A percentile compares a stretch with the other conserved stretches of the same genome.
These are phyloP conservation scores for Colletotrichum sp. DNA, from an alignment of 2,329 filamentous ascomycete species.

Conservation along the genomic window DNA sequence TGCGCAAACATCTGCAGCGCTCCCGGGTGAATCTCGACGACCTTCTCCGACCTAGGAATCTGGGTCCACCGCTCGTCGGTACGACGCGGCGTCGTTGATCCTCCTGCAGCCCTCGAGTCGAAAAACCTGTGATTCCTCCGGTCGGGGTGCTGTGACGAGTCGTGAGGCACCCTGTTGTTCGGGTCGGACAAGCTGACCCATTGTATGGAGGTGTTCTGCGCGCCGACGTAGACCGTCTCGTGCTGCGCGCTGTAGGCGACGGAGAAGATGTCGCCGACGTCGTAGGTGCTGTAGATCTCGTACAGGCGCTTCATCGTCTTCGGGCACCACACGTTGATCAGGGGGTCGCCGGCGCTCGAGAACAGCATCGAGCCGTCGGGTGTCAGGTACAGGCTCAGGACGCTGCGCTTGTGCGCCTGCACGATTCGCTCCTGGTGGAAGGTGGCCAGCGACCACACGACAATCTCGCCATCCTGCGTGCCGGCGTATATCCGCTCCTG, in stretches of 20 bases:
- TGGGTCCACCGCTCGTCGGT: constrained; percentile 62
- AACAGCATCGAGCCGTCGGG: constrained; percentile 79
- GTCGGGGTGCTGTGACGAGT: constrained; percentile 73
- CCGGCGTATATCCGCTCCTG: constrained; percentile 87
- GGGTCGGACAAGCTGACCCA: constrained; percentile 82
- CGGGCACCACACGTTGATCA: constrained; percentile 93
- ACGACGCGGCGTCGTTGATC: constrained; percentile 76
- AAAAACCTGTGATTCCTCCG: constrained; percentile 88
- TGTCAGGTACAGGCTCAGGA: constrained; percentile 84
- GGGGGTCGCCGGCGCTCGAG: constrained; percentile 90
- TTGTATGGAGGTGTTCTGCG: constrained; percentile 93
- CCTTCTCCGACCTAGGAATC: constrained; percentile 58
- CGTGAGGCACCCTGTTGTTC: constrained; percentile 61
- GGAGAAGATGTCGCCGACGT: constrained; percentile 95
- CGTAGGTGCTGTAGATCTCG: constrained; percentile 91
- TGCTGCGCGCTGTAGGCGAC: constrained; percentile 84
- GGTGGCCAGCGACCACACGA: constrained; percentile 88
- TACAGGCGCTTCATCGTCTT: constrained; percentile 77
- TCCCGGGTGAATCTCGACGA: constrained; percentile 81
- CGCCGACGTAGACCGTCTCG: constrained; percentile 87
- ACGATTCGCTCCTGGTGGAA: constrained; percentile 82
- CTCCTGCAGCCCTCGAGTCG: constrained; percentile 86
- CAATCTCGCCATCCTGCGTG: constrained; percentile 90
- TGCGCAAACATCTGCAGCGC: constrained; percentile 90
- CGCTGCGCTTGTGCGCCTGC: constrained; percentile 89